Conservation (phyloP, 176 grass and related monocot genomes). For the Lolium perenne region DNA sequence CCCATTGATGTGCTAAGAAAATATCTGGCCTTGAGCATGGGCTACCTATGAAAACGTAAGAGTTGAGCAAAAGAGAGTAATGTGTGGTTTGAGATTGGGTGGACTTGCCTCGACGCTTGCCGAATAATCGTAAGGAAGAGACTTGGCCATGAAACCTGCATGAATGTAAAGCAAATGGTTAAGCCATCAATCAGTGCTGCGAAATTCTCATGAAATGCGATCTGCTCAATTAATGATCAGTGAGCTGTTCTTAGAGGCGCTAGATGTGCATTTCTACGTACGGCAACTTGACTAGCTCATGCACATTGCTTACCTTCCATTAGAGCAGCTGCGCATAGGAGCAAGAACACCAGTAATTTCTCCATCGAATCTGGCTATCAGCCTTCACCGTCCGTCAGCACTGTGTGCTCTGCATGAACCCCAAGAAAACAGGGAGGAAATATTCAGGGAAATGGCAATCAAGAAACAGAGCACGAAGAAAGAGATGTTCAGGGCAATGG, state of each 20-base stretch:
- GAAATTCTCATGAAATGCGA: not conserved
- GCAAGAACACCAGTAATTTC: constrained; percentile 33
- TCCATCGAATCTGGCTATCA: not conserved
- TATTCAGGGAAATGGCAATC: not conserved
- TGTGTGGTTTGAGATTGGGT: no score
- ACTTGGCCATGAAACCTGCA: constrained; percentile 44
- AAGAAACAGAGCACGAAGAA: not conserved
- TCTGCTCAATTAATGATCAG: not conserved
- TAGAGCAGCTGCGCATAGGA: constrained; percentile 47
- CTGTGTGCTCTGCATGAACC: not conserved
- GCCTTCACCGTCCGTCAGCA: not conserved
- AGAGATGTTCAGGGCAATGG: not conserved
- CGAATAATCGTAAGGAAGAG: constrained; percentile 72
- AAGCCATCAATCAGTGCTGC: not conserved
- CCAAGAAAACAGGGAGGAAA: not conserved
- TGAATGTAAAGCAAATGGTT: not conserved
- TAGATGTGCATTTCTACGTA: no score
- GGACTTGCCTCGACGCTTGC: constrained; percentile 66
- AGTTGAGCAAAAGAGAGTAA: not conserved
- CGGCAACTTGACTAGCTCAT: no score
- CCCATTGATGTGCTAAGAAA: not conserved
- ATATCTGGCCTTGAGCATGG: not conserved
- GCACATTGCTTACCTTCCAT: constrained; percentile 39
- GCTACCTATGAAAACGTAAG: not conserved
- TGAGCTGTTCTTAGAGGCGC: not conserved